Conservation (phyloP, 441 rosid genomes). For the Jatropha multifida region DNA sequence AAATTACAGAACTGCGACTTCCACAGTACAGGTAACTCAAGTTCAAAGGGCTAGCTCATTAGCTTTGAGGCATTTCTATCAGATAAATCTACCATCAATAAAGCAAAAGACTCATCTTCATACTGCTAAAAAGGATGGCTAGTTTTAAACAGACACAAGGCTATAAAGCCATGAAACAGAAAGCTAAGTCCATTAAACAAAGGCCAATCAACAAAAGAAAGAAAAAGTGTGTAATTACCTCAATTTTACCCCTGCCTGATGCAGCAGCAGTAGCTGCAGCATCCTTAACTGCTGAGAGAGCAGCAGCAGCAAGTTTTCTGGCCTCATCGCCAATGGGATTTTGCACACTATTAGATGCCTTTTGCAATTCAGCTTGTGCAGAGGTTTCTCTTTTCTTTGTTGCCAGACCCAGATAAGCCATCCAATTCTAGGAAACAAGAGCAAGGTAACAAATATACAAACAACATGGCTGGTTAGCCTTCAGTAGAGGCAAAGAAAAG, state of each 20-base stretch:
- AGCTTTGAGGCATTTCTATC: background rate
- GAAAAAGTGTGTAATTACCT: conserved; percentile 43
- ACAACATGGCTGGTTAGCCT: background rate
- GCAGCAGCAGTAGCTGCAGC: conserved; percentile 55
- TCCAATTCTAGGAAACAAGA: conserved; percentile 30
- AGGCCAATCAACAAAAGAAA: conserved; percentile 1
- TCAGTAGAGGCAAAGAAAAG: conserved; percentile 1
- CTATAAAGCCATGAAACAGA: background rate
- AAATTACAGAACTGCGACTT: background rate
- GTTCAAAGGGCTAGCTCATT: background rate
- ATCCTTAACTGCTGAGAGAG: conserved; percentile 77
- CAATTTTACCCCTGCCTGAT: conserved; percentile 63
- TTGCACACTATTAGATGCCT: conserved; percentile 16
- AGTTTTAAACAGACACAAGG: background rate
- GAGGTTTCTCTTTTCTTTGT: conserved; percentile 19
- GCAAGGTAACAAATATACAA: conserved; percentile 5
- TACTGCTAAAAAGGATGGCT: conserved; percentile 2
- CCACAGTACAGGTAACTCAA: background rate
- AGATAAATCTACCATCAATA: background rate
- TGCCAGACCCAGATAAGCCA: conserved; percentile 32
- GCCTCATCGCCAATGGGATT: conserved; percentile 34
- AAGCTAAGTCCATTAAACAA: background rate
- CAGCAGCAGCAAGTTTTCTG: conserved; percentile 71
- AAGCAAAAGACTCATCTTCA: background rate
- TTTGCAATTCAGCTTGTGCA: conserved; percentile 14